Evolutionary conservation across 139 green algal genomes (phyloP), one percentile per base, ranked within the genome.

Genomic region (Chlorella sp.): DNA sequence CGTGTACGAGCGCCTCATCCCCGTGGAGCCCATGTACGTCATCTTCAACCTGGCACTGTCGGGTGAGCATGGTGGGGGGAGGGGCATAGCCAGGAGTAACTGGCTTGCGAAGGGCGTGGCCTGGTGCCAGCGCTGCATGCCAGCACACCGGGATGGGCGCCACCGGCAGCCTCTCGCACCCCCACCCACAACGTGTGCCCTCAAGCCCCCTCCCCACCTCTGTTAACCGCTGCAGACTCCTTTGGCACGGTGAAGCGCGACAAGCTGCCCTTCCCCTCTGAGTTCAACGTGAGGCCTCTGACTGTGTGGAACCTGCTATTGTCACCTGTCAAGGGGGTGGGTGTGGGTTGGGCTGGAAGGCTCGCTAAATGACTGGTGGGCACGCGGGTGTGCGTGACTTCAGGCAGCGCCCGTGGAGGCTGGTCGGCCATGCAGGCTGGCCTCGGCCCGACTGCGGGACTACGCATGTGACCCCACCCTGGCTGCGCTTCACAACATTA

Each of bases 11-110:
- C 92, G 93, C 19, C 83, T 94, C 9, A 95, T 95, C 60, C 92
- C 93, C 12, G 5, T 93, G 36, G 93, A 95, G 61, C 86, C 92
- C 14, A 86, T 88, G 73, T 94, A 95, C 91, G 86, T 95, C 73
- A 95, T 95, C 89, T 87, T 95, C 26, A 95, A 95, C 66, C 77
- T 95, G 37, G 93, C 90, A 15, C 94, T 95, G 89, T 91, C 86
- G 11, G 34, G 82, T 86, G 60, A 53, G 82, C 64, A 30, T 9
- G 22, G 64, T 28, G 21, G 64, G 21, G 3, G 16, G 34, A 24
- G 34, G 15, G 15, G 22, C 22, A 24, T 1, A 57, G 15, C 76
- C 16, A 1, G 30, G 76, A 3, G 64, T 14, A 18, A 5, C 48
- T 57, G 48, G 48, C 48, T 57, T 57, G 48, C 48, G 9, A 57